Evolutionary conservation across 371 early-diverging fungal genomes (phyloP), one percentile per base, ranked within the genome.

Genomic region (Mortierella sp.): DNA sequence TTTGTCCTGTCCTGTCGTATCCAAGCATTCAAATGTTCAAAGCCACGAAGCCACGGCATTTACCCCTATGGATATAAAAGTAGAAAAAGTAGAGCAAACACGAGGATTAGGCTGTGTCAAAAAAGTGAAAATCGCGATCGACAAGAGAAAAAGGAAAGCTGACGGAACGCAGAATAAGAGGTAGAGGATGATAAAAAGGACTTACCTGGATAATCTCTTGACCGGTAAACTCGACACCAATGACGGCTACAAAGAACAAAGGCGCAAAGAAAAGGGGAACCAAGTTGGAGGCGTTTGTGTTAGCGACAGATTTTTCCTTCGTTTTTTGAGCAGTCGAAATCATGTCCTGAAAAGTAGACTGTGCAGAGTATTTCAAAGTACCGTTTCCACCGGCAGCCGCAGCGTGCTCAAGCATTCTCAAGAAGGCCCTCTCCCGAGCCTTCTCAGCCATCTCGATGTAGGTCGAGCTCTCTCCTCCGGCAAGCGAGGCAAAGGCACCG

Each of bases 401-500:
- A n/a, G 77, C 81, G 52, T 80, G 81, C 39, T 80, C 81, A 19
- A 80, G 74, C 77, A 80, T 73, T 55, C 81, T 72, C 64, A 76
- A 6, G 68, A 80, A 80, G 6, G 81, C 81, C 47, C 77, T 76
- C 71, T 80, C 81, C 26, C 81, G 81, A 74, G 81, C 81, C 77
- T 80, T 80, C 65, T 80, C 81, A 7, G 81, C 81, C 81, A 80
- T 80, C 53, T 80, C 81, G 58, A 80, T 77, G 37, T 80, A 80
- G 22, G 81, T 80, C 4, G 81, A 73, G 39, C 77, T 76, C 66
- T 80, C 81, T 50, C 81, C 81, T 73, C 81, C 81, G 34, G 74
- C 66, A 41, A 80, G 67, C 1, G 81, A 68, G 40, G 81, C 76
- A 47, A 76, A 80, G 39, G 61, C 77, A 34, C 66, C 81, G 26